These are phyloP conservation scores for Aphanomyces cochlioides DNA, from an alignment of 352 stramenopile genomes.

Conservation along the genomic window DNA sequence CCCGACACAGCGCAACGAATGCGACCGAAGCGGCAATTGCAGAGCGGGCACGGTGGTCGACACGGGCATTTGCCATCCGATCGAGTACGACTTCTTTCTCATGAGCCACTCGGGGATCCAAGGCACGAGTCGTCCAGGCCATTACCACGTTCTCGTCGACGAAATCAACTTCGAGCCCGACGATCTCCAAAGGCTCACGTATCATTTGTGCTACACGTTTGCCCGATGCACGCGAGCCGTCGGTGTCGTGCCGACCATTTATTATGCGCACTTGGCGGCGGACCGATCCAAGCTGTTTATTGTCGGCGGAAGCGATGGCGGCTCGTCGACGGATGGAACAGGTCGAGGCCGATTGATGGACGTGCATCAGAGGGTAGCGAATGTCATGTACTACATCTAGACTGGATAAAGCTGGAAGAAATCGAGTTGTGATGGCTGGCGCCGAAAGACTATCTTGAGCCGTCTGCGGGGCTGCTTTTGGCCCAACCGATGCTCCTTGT, in stretches of 20 bases:
- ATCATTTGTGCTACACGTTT: conserved; percentile 75
- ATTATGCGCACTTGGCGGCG: conserved; percentile 83
- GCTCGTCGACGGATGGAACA: conserved; percentile 11
- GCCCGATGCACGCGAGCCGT: conserved; percentile 72
- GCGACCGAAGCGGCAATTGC: conserved; percentile 67
- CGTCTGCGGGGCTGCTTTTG: no score
- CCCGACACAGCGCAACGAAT: conserved; percentile 38
- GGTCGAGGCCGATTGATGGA: conserved; percentile 3
- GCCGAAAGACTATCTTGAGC: no score
- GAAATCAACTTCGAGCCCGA: conserved; percentile 65
- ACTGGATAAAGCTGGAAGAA: no score
- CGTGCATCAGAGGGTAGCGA: not conserved
- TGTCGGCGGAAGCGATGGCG: conserved; percentile 38
- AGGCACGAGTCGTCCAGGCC: conserved; percentile 74
- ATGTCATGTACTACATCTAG: conserved; percentile 23
- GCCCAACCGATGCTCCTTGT: no score
- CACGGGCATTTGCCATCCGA: conserved; percentile 74
- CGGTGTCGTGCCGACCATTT: conserved; percentile 77
- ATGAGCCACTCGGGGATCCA: conserved; percentile 81
- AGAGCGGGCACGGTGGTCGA: conserved; percentile 80
- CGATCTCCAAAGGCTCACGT: conserved; percentile 68
- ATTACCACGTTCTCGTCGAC: conserved; percentile 82
- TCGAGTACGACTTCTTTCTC: conserved; percentile 85
- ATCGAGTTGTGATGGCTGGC: no score
- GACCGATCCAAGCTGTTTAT: conserved; percentile 82